Evolutionary conservation across 2,329 filamentous ascomycete species (phyloP), one percentile per base, ranked within the genome.

Genomic region (Nemania diffusa): DNA sequence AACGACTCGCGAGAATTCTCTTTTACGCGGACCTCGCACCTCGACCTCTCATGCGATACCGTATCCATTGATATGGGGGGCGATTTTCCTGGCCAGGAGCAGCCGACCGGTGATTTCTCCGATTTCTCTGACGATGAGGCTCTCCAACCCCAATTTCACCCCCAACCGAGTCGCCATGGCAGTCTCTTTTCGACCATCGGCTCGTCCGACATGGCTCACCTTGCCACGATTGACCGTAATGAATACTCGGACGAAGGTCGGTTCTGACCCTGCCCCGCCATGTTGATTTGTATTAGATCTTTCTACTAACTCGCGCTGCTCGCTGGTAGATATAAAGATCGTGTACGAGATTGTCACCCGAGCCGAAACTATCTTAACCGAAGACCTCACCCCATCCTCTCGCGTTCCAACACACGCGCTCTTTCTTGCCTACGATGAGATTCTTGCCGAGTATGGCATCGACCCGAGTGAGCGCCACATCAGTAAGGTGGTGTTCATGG

Each of bases 351-450:
- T 97, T 74, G 90, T 97, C 74, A 83, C 84, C 68, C 85, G 86
- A 73, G 94, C 92, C 50, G 88, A 94, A 80, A 82, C 87, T 46
- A 84, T 92, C 32, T 84, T 88, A 60, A 81, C 86, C 52, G 79
- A 79, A 20, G 79, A 79, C 11, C 81, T 88, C 1, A 83, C 88
- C 1, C 86, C 90, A 64, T 85, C 85, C 56, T 87, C 91, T 73
- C 85, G 87, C 62, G 84, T 91, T 24, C 90, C 92, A 3, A 93
- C 91, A 65, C 89, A 90, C 75, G 92, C 93, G 9, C 85, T 97
- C 20, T 97, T 97, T 79, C 85, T 86, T 60, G 92, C 93, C 32
- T 97, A 97, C 77, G 91, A 96, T 75, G 84, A 88, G 63, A 85
- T 94, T 48, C 86, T 97, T n/a, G 87, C 87, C 5, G 83, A 88